Evolutionary conservation across 805 yeast species (phyloP), one percentile per base, ranked within the genome.

Genomic region (Aciculoconidium aculeatum): DNA sequence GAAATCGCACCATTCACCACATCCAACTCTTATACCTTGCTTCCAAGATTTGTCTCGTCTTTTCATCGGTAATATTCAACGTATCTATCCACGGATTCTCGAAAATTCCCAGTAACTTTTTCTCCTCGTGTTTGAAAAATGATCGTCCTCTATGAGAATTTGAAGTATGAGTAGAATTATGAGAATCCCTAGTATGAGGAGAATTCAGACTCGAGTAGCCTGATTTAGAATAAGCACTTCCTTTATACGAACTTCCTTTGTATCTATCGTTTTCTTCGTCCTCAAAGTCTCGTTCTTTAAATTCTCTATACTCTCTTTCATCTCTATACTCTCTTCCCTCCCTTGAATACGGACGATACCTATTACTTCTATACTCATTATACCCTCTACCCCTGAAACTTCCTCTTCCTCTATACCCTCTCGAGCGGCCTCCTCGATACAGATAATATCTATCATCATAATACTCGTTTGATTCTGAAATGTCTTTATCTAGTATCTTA

Each of bases 71-170:
- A 17, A 61, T 44, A 10, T 40, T 42, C 19, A 61, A 37, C 3
- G 54, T 45, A 7, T 49, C 37, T 15, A 59, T 49, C 67, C 67
- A 61, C 1, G 65, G 65, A 25, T 51, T 49, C 8, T 41, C 27
- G 23, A 28, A 31, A n/a, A n/a, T n/a, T n/a, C n/a, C n/a, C n/a
- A n/a, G n/a, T n/a, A n/a, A n/a, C n/a, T 29, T 25, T 12, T 21
- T 17, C 7, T 1, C 16, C 18, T 11, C 27, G 21, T n/a, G n/a
- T n/a, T n/a, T n/a, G n/a, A n/a, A 21, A 7, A 21, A 4, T 33
- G 29, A 11, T 32, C 17, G 20, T n/a, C n/a, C n/a, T n/a, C n/a
- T n/a, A 22, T 12, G 15, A 12, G n/a, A n/a, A n/a, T n/a, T n/a
- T n/a, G n/a, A n/a, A n/a, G n/a, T n/a, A n/a, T n/a, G n/a, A n/a